phyloP scores from a whole-genome alignment of 352 stramenopile genomes.

The Phytopythium sindhum region DNA sequence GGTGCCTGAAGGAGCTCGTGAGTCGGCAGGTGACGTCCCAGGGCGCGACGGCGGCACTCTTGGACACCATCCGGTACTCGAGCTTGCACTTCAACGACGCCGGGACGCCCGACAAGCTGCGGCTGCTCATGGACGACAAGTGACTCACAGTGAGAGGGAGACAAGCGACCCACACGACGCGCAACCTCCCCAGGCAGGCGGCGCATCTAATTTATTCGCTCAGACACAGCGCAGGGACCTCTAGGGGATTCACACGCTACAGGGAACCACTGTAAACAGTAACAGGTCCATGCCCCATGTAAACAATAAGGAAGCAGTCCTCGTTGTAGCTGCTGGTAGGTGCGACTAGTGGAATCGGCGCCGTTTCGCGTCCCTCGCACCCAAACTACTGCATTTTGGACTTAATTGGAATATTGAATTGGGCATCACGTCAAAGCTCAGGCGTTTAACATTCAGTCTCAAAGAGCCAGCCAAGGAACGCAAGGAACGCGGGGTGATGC shows the following conservation, averaged over 20 bases:
- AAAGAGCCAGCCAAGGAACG: background rate
- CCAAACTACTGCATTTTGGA: background rate
- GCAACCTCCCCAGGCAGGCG: too few species aligned
- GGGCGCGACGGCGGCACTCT: slow-evolving; percentile 31
- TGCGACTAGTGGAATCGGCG: background rate
- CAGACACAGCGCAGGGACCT: background rate
- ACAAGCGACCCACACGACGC: background rate
- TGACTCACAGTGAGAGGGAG: slow-evolving; percentile 4
- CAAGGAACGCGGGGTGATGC: slow-evolving; percentile 14
- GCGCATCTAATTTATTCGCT: slow-evolving; percentile 3
- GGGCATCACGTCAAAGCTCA: too few species aligned
- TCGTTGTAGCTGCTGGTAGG: background rate
- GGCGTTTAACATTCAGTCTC: background rate
- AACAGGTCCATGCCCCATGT: background rate
- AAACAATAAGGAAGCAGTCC: too few species aligned
- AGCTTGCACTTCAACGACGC: slow-evolving; percentile 51
- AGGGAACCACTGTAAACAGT: too few species aligned
- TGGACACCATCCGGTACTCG: slow-evolving; percentile 51
- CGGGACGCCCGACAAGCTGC: slow-evolving; percentile 44
- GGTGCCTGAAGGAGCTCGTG: slow-evolving; percentile 50
- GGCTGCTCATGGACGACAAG: slow-evolving; percentile 28
- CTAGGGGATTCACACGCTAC: too few species aligned
- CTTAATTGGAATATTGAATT: too few species aligned
- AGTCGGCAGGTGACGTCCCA: slow-evolving; percentile 27
- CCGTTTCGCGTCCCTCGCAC: background rate